phyloP scores from a whole-genome alignment of 2,329 filamentous ascomycete genomes.

The Sphaerostilbella broomeana region DNA sequence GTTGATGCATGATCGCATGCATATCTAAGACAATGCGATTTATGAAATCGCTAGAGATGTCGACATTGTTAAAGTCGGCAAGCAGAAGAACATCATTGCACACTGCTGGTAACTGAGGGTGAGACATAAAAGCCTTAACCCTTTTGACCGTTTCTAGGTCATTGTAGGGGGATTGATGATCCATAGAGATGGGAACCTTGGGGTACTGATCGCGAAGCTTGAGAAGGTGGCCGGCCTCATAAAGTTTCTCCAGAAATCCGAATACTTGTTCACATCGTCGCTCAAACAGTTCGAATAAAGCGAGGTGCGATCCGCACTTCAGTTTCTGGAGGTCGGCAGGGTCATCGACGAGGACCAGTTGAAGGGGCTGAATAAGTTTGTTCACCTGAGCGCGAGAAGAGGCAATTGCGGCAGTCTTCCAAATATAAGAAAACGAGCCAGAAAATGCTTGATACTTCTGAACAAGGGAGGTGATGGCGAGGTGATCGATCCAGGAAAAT shows the following conservation, averaged over 20 bases:
- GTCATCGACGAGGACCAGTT: slow-evolving; percentile 18
- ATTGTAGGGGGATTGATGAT: slow-evolving; percentile 17
- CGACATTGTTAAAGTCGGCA: slow-evolving; percentile 5
- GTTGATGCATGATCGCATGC: slow-evolving; percentile 21
- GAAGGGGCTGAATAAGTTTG: slow-evolving; percentile 19
- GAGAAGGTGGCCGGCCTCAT: slow-evolving; percentile 23
- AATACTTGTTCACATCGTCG: not conserved
- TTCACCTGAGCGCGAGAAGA: slow-evolving; percentile 21
- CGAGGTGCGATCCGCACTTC: not conserved
- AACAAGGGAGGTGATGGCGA: slow-evolving; percentile 19
- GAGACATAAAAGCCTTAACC: slow-evolving; percentile 22
- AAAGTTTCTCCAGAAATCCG: slow-evolving; percentile 19
- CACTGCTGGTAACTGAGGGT: slow-evolving; percentile 21
- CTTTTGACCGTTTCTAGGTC: slow-evolving; percentile 16
- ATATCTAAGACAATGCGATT: slow-evolving; percentile 25
- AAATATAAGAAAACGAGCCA: slow-evolving; percentile 17
- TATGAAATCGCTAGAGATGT: slow-evolving; percentile 21
- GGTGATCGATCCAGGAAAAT: slow-evolving; percentile 23
- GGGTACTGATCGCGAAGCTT: slow-evolving; percentile 20
- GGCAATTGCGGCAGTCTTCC: slow-evolving; percentile 16
- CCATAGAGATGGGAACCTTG: slow-evolving; percentile 19
- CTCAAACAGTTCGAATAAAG: not conserved
- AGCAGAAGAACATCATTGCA: slow-evolving; percentile 20
- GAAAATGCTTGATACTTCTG: slow-evolving; percentile 20
- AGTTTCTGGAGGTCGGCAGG: slow-evolving; percentile 14